Evolutionary conservation across 495 filamentous ascomycete species (phyloP), one percentile per base, ranked within the genome.

Genomic region (Paragyromitra xinjiangensis): DNA sequence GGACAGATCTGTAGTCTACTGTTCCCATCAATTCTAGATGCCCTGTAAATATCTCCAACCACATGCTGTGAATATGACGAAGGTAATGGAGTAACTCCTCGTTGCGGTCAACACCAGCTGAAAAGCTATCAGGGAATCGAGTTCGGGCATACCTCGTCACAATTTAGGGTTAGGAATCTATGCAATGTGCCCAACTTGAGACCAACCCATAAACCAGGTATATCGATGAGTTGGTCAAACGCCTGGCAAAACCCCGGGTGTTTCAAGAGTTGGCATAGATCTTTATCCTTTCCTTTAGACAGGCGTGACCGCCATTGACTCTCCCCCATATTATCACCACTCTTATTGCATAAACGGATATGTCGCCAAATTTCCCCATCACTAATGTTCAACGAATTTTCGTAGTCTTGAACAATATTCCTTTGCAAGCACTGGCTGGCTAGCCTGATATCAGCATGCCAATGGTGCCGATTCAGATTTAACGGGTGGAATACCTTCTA

Each of bases 81-180:
- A 78, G 76, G 61, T 78, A 78, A 22, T 55, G 65, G 14, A 78
- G 51, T 11, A 70, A 22, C 40, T 76, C 76, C 71, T 77, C 51
- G 12, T 22, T 11, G 19, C 1, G 3, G 68, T 58, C n/a, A 69
- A 51, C 39, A 66, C 26, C 29, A 50, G 9, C 8, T 14, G 12
- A 4, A 50, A 50, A 44, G 42, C 14, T 1, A n/a, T 12, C 3
- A 11, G 14, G 8, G 14, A 16, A 50, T 50, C 14, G 14, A 12
- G 45, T 1, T 44, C 12, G 1, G 44, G 19, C 40, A 59, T 51
- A 65, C 67, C 50, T 75, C 70, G 34, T 78, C 63, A 56, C 71
- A 78, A 34, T 45, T 65, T 12, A 75, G 39, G 5, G 75, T 62
- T 8, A 78, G 53, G 55, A 69, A 56, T 44, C 65, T 73, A 48